phyloP scores from a whole-genome alignment of 2,329 filamentous ascomycete genomes.

The Tetracladium maxilliforme region DNA sequence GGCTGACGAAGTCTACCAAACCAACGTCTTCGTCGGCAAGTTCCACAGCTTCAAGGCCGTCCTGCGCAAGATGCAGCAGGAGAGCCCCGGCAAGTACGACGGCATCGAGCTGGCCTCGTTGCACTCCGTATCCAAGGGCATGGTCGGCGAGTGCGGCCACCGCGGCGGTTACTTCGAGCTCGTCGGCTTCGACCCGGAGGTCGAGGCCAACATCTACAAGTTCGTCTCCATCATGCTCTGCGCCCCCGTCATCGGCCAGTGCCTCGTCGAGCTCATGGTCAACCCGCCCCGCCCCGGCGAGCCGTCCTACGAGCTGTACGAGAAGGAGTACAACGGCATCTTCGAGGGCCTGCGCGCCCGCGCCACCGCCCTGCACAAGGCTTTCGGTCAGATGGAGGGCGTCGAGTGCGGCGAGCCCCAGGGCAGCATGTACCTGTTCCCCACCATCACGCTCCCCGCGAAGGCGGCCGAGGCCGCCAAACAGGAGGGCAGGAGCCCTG shows the following conservation, averaged over 20 bases:
- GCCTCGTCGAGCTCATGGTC: conserved; percentile 93
- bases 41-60: conserved; percentile 94
- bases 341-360: conserved; percentile 64
- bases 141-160: conserved; percentile 97
- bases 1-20: conserved; percentile 98
- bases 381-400: conserved; percentile 90
- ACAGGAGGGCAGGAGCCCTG: conserved; percentile 57
- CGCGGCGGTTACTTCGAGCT: conserved; percentile 97
- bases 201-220: conserved; percentile 94
- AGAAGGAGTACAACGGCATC: conserved; percentile 73
- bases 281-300: conserved; percentile 80
- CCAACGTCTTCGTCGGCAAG: conserved; percentile 88
- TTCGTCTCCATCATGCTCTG: conserved; percentile 96
- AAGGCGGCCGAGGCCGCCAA: conserved; percentile 66
- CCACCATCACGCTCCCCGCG: conserved; percentile 66
- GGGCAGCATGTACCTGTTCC: conserved; percentile 98
- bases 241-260: conserved; percentile 89
- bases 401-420: conserved; percentile 82
- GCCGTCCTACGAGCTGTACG: conserved; percentile 71
- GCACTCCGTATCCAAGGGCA: conserved; percentile 92
- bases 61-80: conserved; percentile 66
- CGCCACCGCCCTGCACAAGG: conserved; percentile 73
- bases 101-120: conserved; percentile 78
- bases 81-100: conserved; percentile 63
- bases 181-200: conserved; percentile 70